These are phyloP conservation scores for Colletotrichum cordylinicola DNA, from an alignment of 2,329 filamentous ascomycete species.

Conservation along the genomic window DNA sequence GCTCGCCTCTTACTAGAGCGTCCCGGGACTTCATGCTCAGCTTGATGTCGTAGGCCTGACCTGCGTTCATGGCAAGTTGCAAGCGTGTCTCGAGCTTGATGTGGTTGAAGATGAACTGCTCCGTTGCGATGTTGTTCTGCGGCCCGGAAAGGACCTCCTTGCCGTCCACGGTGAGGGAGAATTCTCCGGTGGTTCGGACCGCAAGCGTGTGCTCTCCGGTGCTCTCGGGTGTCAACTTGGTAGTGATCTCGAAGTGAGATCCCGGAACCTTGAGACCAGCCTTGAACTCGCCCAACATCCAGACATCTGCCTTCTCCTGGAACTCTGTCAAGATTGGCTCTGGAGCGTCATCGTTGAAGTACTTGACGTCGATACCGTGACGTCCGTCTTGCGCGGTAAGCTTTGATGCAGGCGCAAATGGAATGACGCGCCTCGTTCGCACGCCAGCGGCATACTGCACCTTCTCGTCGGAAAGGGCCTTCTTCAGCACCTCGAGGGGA, in stretches of 20 bases:
- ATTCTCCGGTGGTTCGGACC: constrained; percentile 17
- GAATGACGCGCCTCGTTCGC: constrained; percentile 18
- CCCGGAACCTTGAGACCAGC: constrained; percentile 16
- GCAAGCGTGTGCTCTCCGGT: constrained; percentile 22
- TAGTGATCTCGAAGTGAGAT: constrained; percentile 19
- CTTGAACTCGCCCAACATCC: constrained; percentile 26
- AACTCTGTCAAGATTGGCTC: constrained; percentile 17
- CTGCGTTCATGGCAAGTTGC: constrained; percentile 11
- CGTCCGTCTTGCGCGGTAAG: constrained; percentile 14
- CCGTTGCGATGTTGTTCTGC: constrained; percentile 15
- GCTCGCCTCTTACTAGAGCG: constrained; percentile 9
- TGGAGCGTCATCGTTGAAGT: constrained; percentile 18
- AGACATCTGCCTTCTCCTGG: constrained; percentile 22
- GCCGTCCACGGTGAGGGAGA: constrained; percentile 16
- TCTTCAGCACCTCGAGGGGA: constrained; percentile 5
- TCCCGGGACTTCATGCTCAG: constrained; percentile 15
- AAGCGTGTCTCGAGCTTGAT: constrained; percentile 21
- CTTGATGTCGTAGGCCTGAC: constrained; percentile 12
- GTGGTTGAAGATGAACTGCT: constrained; percentile 27
- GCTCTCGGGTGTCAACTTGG: constrained; percentile 12
- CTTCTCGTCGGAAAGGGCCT: background rate
- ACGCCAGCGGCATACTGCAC: constrained; percentile 6
- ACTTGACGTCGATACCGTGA: constrained; percentile 17
- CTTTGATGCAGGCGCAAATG: background rate
- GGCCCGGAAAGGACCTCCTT: constrained; percentile 13